Conservation (phyloP, 352 stramenopile species). For the Pythium folliculosum region DNA sequence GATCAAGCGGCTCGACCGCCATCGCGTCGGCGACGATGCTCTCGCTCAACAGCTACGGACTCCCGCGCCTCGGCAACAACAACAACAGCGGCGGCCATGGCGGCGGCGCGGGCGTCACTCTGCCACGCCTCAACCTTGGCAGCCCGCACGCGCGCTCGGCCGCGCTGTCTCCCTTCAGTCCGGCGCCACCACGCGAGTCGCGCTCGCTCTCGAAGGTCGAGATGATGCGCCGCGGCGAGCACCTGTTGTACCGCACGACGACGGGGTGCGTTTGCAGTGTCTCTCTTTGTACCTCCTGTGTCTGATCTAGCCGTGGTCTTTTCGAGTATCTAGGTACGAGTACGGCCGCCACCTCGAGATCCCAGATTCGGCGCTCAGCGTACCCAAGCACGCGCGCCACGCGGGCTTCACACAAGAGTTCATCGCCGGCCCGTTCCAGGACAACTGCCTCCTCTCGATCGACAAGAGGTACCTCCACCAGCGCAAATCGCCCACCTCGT, state of each 20-base stretch:
- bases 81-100: slow-evolving; percentile 19
- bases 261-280: slow-evolving; percentile 28
- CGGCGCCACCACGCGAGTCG: slow-evolving; percentile 31
- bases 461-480: slow-evolving; percentile 54
- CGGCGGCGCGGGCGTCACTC: no score
- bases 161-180: slow-evolving; percentile 20
- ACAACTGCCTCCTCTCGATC: slow-evolving; percentile 57
- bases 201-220: slow-evolving; percentile 61
- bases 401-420: slow-evolving; percentile 62
- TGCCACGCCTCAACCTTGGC: slow-evolving; percentile 43
- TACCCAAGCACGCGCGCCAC: slow-evolving; percentile 49
- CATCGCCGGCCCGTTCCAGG: slow-evolving; percentile 48
- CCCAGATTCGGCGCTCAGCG: slow-evolving; percentile 50
- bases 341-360: slow-evolving; percentile 62
- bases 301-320: not conserved
- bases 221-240: slow-evolving; percentile 34
- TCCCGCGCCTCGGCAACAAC: slow-evolving; percentile 22
- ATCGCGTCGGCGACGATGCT: slow-evolving; percentile 14
- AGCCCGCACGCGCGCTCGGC: slow-evolving; percentile 18
- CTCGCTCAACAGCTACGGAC: slow-evolving; percentile 52
- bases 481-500: no score
- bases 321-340: slow-evolving; percentile 42
- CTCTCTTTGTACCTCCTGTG: not conserved
- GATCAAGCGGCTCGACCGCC: no score
- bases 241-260: slow-evolving; percentile 66